Base-by-base conservation (phyloP, 2,329 filamentous ascomycete genomes). In the Neofusicoccum sp. region DNA sequence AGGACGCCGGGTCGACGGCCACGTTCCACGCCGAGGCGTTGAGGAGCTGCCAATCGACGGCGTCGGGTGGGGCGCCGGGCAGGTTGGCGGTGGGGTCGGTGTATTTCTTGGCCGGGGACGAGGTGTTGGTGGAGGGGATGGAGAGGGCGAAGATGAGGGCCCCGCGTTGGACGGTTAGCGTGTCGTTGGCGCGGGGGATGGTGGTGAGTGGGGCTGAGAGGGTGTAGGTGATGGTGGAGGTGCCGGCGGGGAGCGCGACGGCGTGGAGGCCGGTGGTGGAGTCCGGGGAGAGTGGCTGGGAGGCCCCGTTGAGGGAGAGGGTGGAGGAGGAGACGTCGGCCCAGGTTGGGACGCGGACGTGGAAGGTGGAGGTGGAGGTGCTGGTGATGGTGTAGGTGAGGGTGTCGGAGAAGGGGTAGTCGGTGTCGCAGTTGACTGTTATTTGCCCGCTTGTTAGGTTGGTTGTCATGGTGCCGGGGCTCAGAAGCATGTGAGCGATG, bases 401-500 rank as follows among this genome's bases (percentile, higher is more conserved):
- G 3, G 63, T 63, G 49, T 76, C 68, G 9, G 65, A 63, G 65
- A 82, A 82, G 0, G 79, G 83, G 67, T 85, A 85, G 53, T 74
- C 72, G 0, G 83, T 85, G 26, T 77, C 69, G 65, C 79, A 81
- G 9, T 66, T 65, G 9, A 84, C 71, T 1, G 67, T 74, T 7
- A 83, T 76, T 43, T 66, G 69, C 14, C 71, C 70, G 3, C 70
- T 70, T 0, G 63, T 64, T 8, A 4, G 66, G 71, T 12, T 40
- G 3, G 79, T 78, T 3, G 67, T 70, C 6, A 80, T 75, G 0
- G 66, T 72, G 3, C 73, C 75, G 1, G 83, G 82, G 6, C 76
- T 71, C 3, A 86, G 77, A 1, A 85, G 70, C 0, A 76, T 76
- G 66, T 86, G 82, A 0, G 76, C 79, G 12, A 85, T 65, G 2